Evolutionary conservation across 1,284 basidiomycete species (phyloP), one percentile per base, ranked within the genome.

Genomic region (Cutaneotrichosporon spelunceum): DNA sequence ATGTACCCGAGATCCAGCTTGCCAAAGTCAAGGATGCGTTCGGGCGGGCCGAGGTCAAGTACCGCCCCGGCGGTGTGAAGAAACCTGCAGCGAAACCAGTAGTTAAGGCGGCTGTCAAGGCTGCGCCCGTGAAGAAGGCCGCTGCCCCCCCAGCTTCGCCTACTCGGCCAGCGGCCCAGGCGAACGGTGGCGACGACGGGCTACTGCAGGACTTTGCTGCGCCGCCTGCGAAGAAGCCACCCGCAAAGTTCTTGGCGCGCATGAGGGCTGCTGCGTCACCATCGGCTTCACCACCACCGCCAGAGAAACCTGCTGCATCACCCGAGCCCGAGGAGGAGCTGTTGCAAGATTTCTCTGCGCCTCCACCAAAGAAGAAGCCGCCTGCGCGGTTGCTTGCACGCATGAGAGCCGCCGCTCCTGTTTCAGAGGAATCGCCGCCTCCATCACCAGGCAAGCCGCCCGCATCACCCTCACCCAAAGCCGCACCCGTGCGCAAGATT

Each of bases 1-100:
- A 84, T 27, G 82, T 99, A 57, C 88, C 92, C 34, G 94, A 98
- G 70, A 83, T 97, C 42, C 85, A 94, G 67, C 95, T 93, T 79
- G 84, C 82, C 6, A 99, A 99, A 79, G 90, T 99, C 60, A 94
- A 91, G 78, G 96, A 98, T 72, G 91, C 91, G 10, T 93, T 86
- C 69, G 92, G 90, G 67, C 91, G 88, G 68, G 92, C 91, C 2
- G 87, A 87, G 33, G 89, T 95, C 48, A 93, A 90, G 77, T 90
- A 87, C 70, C 93, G 90, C 77, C 82, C 83, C 24, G 88, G 88
- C 10, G 82, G 81, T 27, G 57, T 65, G 1, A 87, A 68, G 84
- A 76, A 79, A 87, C 39, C 39, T 42, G 39, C 19, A 42, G 52
- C 78, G 84, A 66, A 63, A 39, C 78, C 85, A 4, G 81, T 80